Evolutionary conservation across 805 yeast genomes (phyloP).

Genomic region (Cyberlindnera saturnus): DNA sequence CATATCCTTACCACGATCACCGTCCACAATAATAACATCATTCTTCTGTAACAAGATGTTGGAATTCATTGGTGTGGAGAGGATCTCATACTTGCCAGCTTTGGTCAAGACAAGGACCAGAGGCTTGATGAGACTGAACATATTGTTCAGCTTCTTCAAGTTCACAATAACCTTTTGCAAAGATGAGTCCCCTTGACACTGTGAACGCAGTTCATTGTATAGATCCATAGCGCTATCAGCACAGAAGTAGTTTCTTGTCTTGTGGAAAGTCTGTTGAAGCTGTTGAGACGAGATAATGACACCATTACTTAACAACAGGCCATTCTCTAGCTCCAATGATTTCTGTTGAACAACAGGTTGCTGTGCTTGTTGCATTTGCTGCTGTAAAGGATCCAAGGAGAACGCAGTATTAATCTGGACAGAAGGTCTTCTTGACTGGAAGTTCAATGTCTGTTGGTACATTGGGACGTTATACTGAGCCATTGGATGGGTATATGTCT

Average conservation of each 20-base stretch:
- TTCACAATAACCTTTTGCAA: slow-evolving; percentile 16
- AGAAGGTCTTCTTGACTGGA: slow-evolving; percentile 22
- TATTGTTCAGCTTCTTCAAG: slow-evolving; percentile 25
- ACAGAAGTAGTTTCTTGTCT: slow-evolving; percentile 54
- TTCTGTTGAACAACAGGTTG: slow-evolving; percentile 9
- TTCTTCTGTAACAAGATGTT: slow-evolving; percentile 50
- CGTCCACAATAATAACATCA: slow-evolving; percentile 75
- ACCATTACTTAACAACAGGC: slow-evolving; percentile 48
- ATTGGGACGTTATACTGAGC: neutral
- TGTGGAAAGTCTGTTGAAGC: slow-evolving; percentile 41
- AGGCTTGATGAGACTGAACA: slow-evolving; percentile 22
- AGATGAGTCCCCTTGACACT: slow-evolving; percentile 28
- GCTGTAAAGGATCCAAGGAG: slow-evolving; percentile 1
- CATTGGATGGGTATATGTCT: slow-evolving; percentile 27
- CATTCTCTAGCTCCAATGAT: slow-evolving; percentile 48
- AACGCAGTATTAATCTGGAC: slow-evolving; percentile 14
- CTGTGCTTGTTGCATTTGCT: slow-evolving; percentile 8
- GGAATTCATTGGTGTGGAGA: slow-evolving; percentile 60
- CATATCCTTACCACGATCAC: slow-evolving; percentile 78
- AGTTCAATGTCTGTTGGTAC: slow-evolving; percentile 8
- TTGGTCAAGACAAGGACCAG: slow-evolving; percentile 47
- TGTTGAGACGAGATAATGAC: slow-evolving; percentile 56
- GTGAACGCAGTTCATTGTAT: slow-evolving; percentile 29
- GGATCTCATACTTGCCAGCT: slow-evolving; percentile 62
- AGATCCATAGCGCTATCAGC: slow-evolving; percentile 33